Base-by-base conservation (phyloP, 106 monocot species). In the Allium fistulosum region DNA sequence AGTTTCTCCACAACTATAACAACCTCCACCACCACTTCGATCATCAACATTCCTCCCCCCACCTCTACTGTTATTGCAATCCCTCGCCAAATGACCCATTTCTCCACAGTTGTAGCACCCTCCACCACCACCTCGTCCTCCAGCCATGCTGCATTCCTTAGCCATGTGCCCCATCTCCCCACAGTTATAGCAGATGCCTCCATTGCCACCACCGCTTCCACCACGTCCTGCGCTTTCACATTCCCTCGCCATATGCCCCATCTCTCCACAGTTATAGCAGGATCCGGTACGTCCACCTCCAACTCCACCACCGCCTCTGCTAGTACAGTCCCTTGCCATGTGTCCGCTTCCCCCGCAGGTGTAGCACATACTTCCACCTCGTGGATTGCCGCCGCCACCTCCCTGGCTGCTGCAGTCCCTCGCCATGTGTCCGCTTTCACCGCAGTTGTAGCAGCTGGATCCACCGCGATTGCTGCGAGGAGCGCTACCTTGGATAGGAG, bases 41-140 rank as follows among this genome's bases (percentile, higher is more conserved):
- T 51, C 57, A 2, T 61, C 60, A 2, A 56, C 63, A 63, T 12
- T 17, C 11, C 8, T n/a, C 2, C 46, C 46, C 47, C 37, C 37
- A 9, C 37, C 26, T 45, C 61, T 37, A 62, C 11, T 46, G 16
- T 46, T 63, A 6, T 17, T 6, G 52, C 82, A 83, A 15, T 83
- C 82, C 67, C 82, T 71, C 6, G 82, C 82, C 46, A 79, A 62
- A 58, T 82, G 82, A 6, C 82, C 86, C 1, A 50, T 61, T 69
- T 65, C 61, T 9, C 82, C 82, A 65, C 86, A 82, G 50, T 73
- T 80, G 68, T 83, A 87, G 47, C 86, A 82, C 13, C 61, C 72
- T 17, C 70, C 72, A 15, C 68, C 78, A 16, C 73, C 86, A 7
- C 66, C 74, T 2, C 69, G 74, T 16, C 65, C 65, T 9, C 65